Base-by-base conservation (phyloP, 2,329 filamentous ascomycete species). In the Alternaria triticina region DNA sequence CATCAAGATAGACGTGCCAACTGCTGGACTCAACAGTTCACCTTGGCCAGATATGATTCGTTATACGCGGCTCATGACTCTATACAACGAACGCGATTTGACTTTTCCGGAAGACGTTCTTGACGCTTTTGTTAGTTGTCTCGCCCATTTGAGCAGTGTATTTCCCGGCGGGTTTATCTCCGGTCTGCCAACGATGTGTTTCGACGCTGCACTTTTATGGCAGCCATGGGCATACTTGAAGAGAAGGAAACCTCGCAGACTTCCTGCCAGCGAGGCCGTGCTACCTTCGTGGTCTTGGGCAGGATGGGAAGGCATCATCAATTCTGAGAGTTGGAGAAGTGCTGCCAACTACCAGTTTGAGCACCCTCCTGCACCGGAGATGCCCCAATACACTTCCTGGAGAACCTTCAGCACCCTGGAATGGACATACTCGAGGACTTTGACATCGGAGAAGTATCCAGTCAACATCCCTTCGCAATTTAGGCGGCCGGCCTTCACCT, bases 171-270 rank as follows among this genome's bases (percentile, higher is more conserved):
- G 70, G 3, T 70, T 74, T 17, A 57, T 74, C 15, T 70, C 55
- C 5, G 68, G 72, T 6, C 27, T 74, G 6, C 71, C 72, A 3
- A 52, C 54, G 28, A 61, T 72, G 49, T 68, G 57, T 45, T 73
- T 75, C 33, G 68, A 74, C 22, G 60, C 64, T 8, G 65, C 69
- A 2, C 60, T 74, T 2, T 51, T 69, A 1, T 74, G 68, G 72
- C 63, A 69, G 30, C 66, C 67, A 22, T 69, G 57, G 57, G 49
- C 23, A 11, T 23, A 22, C 13, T n/a, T 64, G 52, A 33, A 30
- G n/a, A 63, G 62, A 23, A 46, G 68, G 36, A 45, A 61, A 33
- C 47, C 25, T 1, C n/a, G 10, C 4, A 52, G 40, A 62, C 11
- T 47, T 9, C 23, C 50, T 30, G 15, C 20, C 45, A 20, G 28